Evolutionary conservation across 768 basidiomycete genomes (phyloP).

Genomic region (Dioszegia hungarica): DNA sequence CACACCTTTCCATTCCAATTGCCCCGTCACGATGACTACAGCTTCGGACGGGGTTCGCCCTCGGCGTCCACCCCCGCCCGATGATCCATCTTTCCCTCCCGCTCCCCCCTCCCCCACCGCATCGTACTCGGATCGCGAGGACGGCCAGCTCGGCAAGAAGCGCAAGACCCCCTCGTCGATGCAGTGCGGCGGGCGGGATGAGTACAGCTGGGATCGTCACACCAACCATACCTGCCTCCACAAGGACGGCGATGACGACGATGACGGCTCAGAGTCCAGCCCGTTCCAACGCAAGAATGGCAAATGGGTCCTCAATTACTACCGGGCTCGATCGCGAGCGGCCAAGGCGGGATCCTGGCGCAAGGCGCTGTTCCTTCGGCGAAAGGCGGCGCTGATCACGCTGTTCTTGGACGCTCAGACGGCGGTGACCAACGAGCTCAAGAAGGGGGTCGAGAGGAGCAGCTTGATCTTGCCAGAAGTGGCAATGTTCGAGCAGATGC

Average conservation of each 20-base stretch:
- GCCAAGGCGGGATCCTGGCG: constrained; percentile 4
- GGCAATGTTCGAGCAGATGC: constrained; percentile 33
- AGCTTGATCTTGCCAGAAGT: constrained; percentile 23
- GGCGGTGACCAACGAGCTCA: constrained; percentile 6
- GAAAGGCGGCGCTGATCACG: constrained; percentile 33
- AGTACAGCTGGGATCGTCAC: constrained; percentile 1
- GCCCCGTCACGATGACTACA: background rate
- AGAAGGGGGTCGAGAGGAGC: constrained; percentile 2
- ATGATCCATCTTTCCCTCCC: background rate
- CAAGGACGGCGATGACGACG: background rate
- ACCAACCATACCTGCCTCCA: background rate
- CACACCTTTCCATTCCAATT: too few relatives aligned
- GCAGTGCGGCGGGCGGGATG: constrained; percentile 5
- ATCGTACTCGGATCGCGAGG: constrained; percentile 6
- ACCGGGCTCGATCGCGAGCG: constrained; percentile 6
- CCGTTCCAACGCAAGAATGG: constrained; percentile 8
- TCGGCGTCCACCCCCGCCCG: background rate
- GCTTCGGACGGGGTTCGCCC: background rate
- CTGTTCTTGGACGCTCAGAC: constrained; percentile 36
- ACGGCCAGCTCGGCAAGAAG: constrained; percentile 8
- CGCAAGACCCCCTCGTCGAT: constrained; percentile 9
- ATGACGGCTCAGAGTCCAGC: background rate
- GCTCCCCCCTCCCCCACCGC: constrained; percentile 4
- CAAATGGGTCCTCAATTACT: constrained; percentile 8
- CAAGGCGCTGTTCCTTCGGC: constrained; percentile 24